Evolutionary conservation across 2,329 filamentous ascomycete genomes (phyloP), one percentile per base, ranked within the genome.

Genomic region (Microdochium nivale): DNA sequence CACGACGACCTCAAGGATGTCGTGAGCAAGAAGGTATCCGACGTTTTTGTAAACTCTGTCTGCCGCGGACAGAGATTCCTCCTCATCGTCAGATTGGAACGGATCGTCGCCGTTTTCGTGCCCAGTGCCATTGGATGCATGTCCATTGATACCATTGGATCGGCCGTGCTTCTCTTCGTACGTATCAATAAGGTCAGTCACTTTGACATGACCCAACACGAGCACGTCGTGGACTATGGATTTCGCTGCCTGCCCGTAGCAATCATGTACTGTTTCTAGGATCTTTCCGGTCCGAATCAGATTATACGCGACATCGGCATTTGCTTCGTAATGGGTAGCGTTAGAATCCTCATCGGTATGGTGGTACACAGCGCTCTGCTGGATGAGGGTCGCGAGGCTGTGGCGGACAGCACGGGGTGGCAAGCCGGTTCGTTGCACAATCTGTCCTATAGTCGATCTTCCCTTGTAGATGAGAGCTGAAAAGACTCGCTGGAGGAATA

Each of bases 301-400:
- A 59, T 85, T 85, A 70, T 97, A 97, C 56, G 90, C 88, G 55
- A 85, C 82, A 58, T 83, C 75, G 64, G 84, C 76, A 61, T 96
- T 90, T 53, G 90, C 87, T 66, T 96, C 88, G 70, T 97, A 99
- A 64, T 82, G 83, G 24, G 87, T 87, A 49, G 77, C 67, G 47
- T 78, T 78, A 44, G 81, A 78, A 52, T 85, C 80, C 52, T 75
- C 65, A 54, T 84, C 78, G 58, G 83, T 81, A 57, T 83, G 79
- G 67, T 91, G 86, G 66, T 84, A 89, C 56, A 95, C 75, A 48
- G 97, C 80, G 63, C 91, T 90, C 65, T 96, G 88, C 65, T 97
- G 92, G 43, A 95, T 80, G 56, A 97, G 83, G 30, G 94, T 86
- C 50, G 84, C 84, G 49, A 99, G 78, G 21, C 87, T 90, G 70